Evolutionary conservation across 495 filamentous ascomycete genomes (phyloP), one percentile per base, ranked within the genome.

Genomic region (Patellaria atrata): DNA sequence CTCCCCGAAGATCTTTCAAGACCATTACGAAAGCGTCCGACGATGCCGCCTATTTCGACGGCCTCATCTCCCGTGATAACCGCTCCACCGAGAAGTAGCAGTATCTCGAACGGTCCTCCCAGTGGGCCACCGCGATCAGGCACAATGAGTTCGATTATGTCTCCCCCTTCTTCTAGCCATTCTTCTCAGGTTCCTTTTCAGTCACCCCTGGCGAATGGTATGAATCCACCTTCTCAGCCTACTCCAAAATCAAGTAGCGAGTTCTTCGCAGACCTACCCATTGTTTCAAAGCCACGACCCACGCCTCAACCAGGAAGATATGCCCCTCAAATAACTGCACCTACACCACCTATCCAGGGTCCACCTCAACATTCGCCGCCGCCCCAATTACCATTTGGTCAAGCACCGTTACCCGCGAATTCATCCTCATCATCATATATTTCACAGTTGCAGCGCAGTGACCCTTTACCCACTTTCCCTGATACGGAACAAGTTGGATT

Each of bases 191-290:
- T 44, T 11, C 44, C 43, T 1, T 26, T 41, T 8, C 8, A 11
- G 11, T 47, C 18, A 36, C 37, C 6, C 24, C 36, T n/a, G 14
- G 7, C 29, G 6, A 30, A 17, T 3, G 10, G 14, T 6, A 23
- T 21, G 3, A 44, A 50, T 28, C 32, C 55, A 19, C 43, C 44
- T 22, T 35, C 56, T 21, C 37, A 30, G 16, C 26, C 22, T 3
- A 39, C 40, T 21, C 30, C 46, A 11, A 51, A 48, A 35, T 24
- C 37, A 61, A 51, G 38, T 44, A 63, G 28, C 57, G 74, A 71
- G 33, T 94, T 94, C 53, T 94, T 86, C 44, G 87, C 92, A 52
- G 89, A 97, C 23, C 64, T 94, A 34, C 89, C 89, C 6, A 51
- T 75, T 38, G 51, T 67, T 23, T 47, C 70, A 38, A 75, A 67